phyloP scores from a whole-genome alignment of 2,329 filamentous ascomycete genomes.

The Akanthomyces muscarius region DNA sequence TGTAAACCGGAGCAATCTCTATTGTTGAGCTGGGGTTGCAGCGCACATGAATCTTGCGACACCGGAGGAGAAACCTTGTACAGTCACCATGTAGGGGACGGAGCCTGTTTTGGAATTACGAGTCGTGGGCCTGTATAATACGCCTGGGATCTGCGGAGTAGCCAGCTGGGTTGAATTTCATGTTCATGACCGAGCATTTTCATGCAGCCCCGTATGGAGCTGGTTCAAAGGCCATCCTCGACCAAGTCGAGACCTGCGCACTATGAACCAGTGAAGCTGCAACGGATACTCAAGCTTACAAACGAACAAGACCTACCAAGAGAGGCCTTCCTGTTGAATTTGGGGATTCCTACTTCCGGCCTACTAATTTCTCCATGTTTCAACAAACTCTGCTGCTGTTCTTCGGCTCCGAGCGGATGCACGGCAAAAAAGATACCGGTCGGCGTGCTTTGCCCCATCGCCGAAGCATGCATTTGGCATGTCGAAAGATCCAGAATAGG shows the following conservation, averaged over 20 bases:
- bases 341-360: neutral
- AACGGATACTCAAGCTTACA: no score
- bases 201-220: neutral
- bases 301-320: no score
- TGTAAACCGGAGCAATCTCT: neutral
- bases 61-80: neutral
- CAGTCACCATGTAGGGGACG: neutral
- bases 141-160: neutral
- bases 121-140: neutral
- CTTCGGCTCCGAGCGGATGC: neutral
- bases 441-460: neutral
- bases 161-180: neutral
- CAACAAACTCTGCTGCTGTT: neutral
- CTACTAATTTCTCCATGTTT: neutral
- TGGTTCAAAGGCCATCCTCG: no score
- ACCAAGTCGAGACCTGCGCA: no score
- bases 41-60: neutral
- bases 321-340: no score
- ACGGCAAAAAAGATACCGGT: neutral
- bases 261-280: no score
- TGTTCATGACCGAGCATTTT: neutral
- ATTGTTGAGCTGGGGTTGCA: neutral
- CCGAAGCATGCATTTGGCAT: neutral
- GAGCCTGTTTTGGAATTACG: neutral
- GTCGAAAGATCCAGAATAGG: neutral